Base-by-base conservation (phyloP, 2,329 filamentous ascomycete genomes). In the Aspergillus ustus region DNA sequence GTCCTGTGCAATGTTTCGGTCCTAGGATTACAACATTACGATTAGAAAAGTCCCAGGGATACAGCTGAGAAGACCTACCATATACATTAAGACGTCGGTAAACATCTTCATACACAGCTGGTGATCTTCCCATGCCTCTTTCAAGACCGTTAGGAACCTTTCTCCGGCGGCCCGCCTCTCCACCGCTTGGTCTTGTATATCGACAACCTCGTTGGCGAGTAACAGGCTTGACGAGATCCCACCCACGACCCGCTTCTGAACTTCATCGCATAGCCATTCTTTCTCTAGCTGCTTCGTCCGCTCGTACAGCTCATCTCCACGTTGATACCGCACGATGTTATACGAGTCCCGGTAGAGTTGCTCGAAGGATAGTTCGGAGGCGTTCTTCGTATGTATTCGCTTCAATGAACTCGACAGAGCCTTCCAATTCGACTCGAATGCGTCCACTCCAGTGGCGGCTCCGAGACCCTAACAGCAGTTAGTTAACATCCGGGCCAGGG, bases 31-130 rank as follows among this genome's bases (percentile, higher is more conserved):
- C 7, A 50, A 20, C 34, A 13, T 15, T 43, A 20, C 20, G 17
- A 28, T 22, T n/a, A 49, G 19, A 46, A 52, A n/a, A 37, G 20
- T 55, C 67, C 25, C 63, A 60, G 28, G 13, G 43, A 22, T 3
- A 45, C 19, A 28, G 11, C n/a, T 17, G 49, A 50, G 9, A 31
- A n/a, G 29, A 71, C 82, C 71, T 73, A 87, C 85, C 83, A 99
- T 92, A 73, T 97, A 97, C 93, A 98, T 97, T 55, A 98, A 83
- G 34, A 98, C 92, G 75, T 98, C 95, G 4, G 93, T 93, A 54
- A 92, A 89, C 94, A 98, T 98, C 73, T 92, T 93, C 91, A 97
- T 97, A 49, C 91, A 93, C 60, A 91, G 86, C 73, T 93, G 91
- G 73, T 99, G 93, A 65, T 96, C 91, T 63, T 93, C 87, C 92